A percentile compares a stretch with the other conserved stretches of the same genome.
phyloP scores from a whole-genome alignment of 768 basidiomycete species.

The Lenzites betulinus region DNA sequence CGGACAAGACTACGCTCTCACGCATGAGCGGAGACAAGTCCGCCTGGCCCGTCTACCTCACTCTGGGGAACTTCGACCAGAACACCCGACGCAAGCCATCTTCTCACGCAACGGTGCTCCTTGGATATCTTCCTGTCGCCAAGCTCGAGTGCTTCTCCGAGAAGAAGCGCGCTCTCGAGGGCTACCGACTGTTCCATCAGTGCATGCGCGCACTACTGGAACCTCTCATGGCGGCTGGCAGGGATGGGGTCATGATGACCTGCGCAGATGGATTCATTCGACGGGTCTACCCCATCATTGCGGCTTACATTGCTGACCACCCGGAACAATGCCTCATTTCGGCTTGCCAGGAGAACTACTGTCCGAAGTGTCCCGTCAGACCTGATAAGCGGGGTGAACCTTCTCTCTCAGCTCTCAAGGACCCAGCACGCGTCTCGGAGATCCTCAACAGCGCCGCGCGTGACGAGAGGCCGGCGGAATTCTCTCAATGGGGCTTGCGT shows the following conservation, averaged over 20 bases:
- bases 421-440: not conserved
- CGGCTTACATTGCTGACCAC: conserved; percentile 42
- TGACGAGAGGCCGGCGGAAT: conserved; percentile 2
- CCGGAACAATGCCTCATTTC: conserved; percentile 47
- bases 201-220: conserved; percentile 36
- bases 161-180: conserved; percentile 20
- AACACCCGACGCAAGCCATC: conserved; percentile 23
- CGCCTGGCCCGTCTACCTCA: conserved; percentile 36
- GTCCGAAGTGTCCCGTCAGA: conserved; percentile 33
- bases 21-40: conserved; percentile 41
- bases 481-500: conserved; percentile 16
- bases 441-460: conserved; percentile 1
- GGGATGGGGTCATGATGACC: conserved; percentile 12
- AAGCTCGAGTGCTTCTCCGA: conserved; percentile 31
- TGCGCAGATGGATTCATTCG: conserved; percentile 15
- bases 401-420: not conserved
- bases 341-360: conserved; percentile 24
- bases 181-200: conserved; percentile 39
- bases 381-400: conserved; percentile 26
- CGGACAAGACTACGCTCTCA: conserved; percentile 48
- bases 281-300: conserved; percentile 41
- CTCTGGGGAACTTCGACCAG: conserved; percentile 34
- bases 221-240: conserved; percentile 32
- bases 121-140: conserved; percentile 34
- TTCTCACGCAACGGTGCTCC: conserved; percentile 18